A percentile compares a stretch with the other conserved stretches of the same genome.
These are phyloP conservation scores for Penicillium verhagenii DNA, from an alignment of 495 filamentous ascomycete species.

Conservation along the genomic window DNA sequence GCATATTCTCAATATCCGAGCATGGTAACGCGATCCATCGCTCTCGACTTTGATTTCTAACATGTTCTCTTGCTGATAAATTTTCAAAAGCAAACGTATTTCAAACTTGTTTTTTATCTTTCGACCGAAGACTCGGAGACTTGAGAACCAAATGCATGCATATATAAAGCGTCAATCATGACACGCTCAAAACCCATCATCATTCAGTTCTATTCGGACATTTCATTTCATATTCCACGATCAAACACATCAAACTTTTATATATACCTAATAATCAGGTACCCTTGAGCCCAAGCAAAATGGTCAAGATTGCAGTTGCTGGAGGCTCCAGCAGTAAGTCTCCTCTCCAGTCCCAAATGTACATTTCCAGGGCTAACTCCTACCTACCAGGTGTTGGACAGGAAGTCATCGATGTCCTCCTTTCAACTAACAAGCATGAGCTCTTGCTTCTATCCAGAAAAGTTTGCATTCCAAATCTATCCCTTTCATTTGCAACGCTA, in stretches of 20 bases:
- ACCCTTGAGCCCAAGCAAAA: conserved; percentile 25
- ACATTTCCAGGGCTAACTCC: conserved; percentile 9
- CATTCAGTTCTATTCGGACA: neutral
- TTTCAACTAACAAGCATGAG: conserved; percentile 51
- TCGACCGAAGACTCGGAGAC: neutral
- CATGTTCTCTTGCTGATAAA: neutral
- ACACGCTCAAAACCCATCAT: too few species aligned
- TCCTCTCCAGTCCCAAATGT: neutral
- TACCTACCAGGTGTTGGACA: conserved; percentile 44
- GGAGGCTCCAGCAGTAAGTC: conserved; percentile 52
- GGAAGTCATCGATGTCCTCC: conserved; percentile 54
- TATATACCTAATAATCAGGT: too few species aligned
- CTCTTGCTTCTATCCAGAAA: conserved; percentile 48
- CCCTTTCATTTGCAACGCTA: too few species aligned
- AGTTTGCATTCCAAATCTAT: too few species aligned
- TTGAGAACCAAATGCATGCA: neutral
- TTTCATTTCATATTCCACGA: neutral
- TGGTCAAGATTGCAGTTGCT: conserved; percentile 57
- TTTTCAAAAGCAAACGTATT: neutral
- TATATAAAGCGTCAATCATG: neutral
- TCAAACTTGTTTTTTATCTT: neutral
- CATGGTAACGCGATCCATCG: neutral
- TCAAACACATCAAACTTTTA: too few species aligned
- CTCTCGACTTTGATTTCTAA: neutral
- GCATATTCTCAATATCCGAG: too few species aligned